Conservation (phyloP, 108 stramenopile species). For the Hondaea fermentalgiana region DNA sequence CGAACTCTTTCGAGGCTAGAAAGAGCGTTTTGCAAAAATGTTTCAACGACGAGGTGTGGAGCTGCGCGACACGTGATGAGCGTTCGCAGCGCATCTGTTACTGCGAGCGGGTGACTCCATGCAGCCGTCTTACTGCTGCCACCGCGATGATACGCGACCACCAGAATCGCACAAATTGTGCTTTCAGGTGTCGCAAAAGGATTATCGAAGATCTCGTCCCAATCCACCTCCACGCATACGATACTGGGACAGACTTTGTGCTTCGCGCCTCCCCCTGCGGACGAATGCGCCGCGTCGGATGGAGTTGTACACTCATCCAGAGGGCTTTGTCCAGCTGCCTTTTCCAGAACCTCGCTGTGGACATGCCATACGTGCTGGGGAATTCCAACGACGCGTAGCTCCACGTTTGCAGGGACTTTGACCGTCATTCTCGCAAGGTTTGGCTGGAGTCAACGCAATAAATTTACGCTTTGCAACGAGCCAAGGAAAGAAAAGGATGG, state of each 20-base stretch:
- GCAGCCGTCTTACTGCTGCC: not conserved
- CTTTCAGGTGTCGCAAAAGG: not conserved
- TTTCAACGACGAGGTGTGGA: not conserved
- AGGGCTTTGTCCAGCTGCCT: not conserved
- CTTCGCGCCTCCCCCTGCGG: not conserved
- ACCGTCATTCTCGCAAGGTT: not conserved
- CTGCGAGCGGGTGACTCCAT: not conserved
- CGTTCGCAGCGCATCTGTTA: not conserved
- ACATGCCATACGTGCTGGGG: not conserved
- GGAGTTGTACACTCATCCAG: not conserved
- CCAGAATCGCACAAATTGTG: not conserved
- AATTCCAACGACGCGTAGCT: not conserved
- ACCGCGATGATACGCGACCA: not conserved
- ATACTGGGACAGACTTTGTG: not conserved
- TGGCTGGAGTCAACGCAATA: not conserved
- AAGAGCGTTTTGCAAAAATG: not conserved
- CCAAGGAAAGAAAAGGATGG: no score
- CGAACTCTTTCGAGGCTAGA: not conserved
- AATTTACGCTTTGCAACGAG: not conserved
- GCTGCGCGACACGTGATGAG: not conserved
- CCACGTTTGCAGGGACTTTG: not conserved
- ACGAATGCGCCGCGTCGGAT: not conserved
- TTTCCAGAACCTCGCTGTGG: not conserved
- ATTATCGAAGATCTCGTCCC: not conserved
- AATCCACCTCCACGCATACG: not conserved